phyloP scores from a whole-genome alignment of 2,329 filamentous ascomycete genomes.

The Fusarium veterinarium region DNA sequence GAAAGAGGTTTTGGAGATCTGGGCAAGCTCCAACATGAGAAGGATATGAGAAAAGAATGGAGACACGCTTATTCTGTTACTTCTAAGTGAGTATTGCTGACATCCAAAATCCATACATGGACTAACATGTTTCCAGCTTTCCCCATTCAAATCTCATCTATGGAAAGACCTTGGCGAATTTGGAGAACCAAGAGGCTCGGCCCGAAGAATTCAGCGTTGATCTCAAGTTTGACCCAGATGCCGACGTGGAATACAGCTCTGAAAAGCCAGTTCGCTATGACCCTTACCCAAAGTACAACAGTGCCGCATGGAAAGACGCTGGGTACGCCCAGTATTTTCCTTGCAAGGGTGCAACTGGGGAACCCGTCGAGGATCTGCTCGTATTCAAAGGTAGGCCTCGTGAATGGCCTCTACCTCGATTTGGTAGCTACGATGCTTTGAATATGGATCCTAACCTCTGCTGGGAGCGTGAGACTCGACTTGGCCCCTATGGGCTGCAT shows the following conservation, averaged over 20 bases:
- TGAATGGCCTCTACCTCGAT: slow-evolving; percentile 68
- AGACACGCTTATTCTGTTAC: slow-evolving; percentile 55
- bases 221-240: slow-evolving; percentile 50
- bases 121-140: slow-evolving; percentile 50
- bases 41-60: slow-evolving; percentile 57
- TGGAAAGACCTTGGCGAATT: slow-evolving; percentile 63
- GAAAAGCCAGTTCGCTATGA: slow-evolving; percentile 69
- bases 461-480: slow-evolving; percentile 75
- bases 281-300: slow-evolving; percentile 79
- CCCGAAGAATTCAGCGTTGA: slow-evolving; percentile 46
- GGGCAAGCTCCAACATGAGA: slow-evolving; percentile 53
- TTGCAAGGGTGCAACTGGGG: slow-evolving; percentile 73
- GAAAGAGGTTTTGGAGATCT: slow-evolving; percentile 48
- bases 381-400: slow-evolving; percentile 72
- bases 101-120: slow-evolving; percentile 1
- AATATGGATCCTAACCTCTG: slow-evolving; percentile 72
- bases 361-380: slow-evolving; percentile 69
- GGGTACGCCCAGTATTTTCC: slow-evolving; percentile 69
- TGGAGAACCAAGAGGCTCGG: slow-evolving; percentile 56
- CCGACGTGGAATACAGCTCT: slow-evolving; percentile 54
- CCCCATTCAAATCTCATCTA: slow-evolving; percentile 65
- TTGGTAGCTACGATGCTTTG: slow-evolving; percentile 72
- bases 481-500: slow-evolving; percentile 72
- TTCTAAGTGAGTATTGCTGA: slow-evolving; percentile 51
- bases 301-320: slow-evolving; percentile 65